phyloP scores from a whole-genome alignment of 2,329 filamentous ascomycete species.

The Corniculantispora saksenae region DNA sequence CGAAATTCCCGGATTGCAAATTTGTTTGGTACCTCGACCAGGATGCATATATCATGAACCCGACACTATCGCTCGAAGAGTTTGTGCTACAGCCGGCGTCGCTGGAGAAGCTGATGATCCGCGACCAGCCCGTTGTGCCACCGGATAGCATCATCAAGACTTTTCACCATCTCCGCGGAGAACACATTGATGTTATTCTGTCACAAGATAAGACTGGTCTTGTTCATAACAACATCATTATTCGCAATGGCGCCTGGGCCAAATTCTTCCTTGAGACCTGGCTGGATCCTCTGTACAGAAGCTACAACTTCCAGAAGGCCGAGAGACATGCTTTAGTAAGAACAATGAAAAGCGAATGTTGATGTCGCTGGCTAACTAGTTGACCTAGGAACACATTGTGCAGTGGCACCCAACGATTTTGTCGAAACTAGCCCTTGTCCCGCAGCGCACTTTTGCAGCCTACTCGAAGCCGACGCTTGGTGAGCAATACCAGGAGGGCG shows the following conservation, averaged over 20 bases:
- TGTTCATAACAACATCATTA: conserved; percentile 72
- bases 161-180: conserved; percentile 75
- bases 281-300: conserved; percentile 92
- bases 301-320: conserved; percentile 94
- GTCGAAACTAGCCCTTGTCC: conserved; percentile 84
- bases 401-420: conserved; percentile 98
- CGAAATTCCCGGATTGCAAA: conserved; percentile 71
- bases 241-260: conserved; percentile 85
- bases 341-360: conserved; percentile 14
- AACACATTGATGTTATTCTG: conserved; percentile 78
- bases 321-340: conserved; percentile 86
- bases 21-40: conserved; percentile 89
- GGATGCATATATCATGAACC: conserved; percentile 87
- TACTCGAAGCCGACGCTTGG: conserved; percentile 64
- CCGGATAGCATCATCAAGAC: conserved; percentile 98
- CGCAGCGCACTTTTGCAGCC: conserved; percentile 79
- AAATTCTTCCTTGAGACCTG: conserved; percentile 92
- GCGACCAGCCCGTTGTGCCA: conserved; percentile 82
- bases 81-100: conserved; percentile 67
- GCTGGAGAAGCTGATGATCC: conserved; percentile 79
- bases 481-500: conserved; percentile 75
- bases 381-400: conserved; percentile 72
- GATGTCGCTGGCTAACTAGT: conserved; percentile 29
- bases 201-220: conserved; percentile 84
- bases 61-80: conserved; percentile 65